Conservation (phyloP, 352 stramenopile species). For the Pythium guiyangense region DNA sequence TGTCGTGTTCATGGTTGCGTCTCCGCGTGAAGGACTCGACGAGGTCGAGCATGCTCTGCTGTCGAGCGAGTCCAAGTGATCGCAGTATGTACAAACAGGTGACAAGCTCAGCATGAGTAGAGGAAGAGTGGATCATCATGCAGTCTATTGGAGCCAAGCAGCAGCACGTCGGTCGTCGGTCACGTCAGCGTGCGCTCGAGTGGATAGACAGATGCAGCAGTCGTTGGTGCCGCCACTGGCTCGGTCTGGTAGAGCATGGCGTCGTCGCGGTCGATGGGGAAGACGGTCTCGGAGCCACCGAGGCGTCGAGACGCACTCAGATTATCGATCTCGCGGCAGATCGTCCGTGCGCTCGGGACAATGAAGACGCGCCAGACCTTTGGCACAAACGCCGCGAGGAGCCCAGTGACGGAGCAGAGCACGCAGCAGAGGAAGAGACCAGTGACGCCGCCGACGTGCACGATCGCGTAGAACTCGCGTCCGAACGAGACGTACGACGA, state of each 20-base stretch:
- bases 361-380: constrained; percentile 34
- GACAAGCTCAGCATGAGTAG: too few relatives aligned
- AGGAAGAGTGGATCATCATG: too few relatives aligned
- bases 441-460: constrained; percentile 34
- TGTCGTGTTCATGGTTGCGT: too few relatives aligned
- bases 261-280: constrained; percentile 30
- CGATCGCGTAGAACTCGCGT: constrained; percentile 56
- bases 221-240: not conserved
- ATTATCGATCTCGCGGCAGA: constrained; percentile 45
- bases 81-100: too few relatives aligned
- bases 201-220: too few relatives aligned
- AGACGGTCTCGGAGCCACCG: constrained; percentile 29
- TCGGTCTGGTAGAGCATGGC: not conserved
- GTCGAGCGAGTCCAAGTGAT: too few relatives aligned
- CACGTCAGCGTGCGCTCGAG: too few relatives aligned
- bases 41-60: too few relatives aligned
- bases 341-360: constrained; percentile 32
- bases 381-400: constrained; percentile 25
- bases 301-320: constrained; percentile 18
- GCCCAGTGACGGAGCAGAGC: constrained; percentile 26
- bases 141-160: too few relatives aligned
- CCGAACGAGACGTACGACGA: constrained; percentile 49
- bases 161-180: too few relatives aligned
- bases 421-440: constrained; percentile 30
- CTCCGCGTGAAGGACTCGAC: too few relatives aligned